Evolutionary conservation across 805 yeast species (phyloP), one percentile per base, ranked within the genome.

Genomic region (Candida quercuum): DNA sequence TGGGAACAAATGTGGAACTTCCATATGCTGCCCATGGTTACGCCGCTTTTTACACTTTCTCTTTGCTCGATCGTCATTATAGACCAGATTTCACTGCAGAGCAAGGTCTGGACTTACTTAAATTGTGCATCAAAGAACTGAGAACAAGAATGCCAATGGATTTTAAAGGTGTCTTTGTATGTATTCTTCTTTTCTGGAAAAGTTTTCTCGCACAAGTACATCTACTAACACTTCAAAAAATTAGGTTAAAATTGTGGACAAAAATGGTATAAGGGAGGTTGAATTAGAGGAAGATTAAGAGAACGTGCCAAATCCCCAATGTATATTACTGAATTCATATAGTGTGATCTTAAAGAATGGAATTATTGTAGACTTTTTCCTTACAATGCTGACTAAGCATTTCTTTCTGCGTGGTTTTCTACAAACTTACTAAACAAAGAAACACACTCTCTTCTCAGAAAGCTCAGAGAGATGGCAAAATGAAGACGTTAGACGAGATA

Each of bases 11-110:
- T 48, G 95, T 81, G 13, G 86, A 81, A 43, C 70, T 93, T 41
- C 98, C 99, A 13, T 93, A 93, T 57, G 96, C 94, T 14, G 98
- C 98, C 2, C 99, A 93, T 60, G 99, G 99, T 11, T 93, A 93
- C 57, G 95, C 98, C n/a, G 95, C 94, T 2, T 93, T 91, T 63
- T 93, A 93, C 61, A 80, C 95, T 23, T 74, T 87, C 61, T 85
- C 98, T 2, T 67, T 91, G 46, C 71, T 93, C 48, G 99, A 93
- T 66, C 88, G 82, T 50, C 96, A 88, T 63, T 88, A 89, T 64
- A 74, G 81, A 57, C 71, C 78, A 30, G 89, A 80, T 50, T 75
- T 89, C 79, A 66, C 74, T 6, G 61, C 75, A 28, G 86, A 79
- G 27, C 91, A 87, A 42, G 99, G 97, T 3, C 57, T 91, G 42